Percentiles rank a stretch among this genome's conserved stretches.
Evolutionary conservation across 2,329 filamentous ascomycete genomes (phyloP).

Genomic region (Phialophora expanda): DNA sequence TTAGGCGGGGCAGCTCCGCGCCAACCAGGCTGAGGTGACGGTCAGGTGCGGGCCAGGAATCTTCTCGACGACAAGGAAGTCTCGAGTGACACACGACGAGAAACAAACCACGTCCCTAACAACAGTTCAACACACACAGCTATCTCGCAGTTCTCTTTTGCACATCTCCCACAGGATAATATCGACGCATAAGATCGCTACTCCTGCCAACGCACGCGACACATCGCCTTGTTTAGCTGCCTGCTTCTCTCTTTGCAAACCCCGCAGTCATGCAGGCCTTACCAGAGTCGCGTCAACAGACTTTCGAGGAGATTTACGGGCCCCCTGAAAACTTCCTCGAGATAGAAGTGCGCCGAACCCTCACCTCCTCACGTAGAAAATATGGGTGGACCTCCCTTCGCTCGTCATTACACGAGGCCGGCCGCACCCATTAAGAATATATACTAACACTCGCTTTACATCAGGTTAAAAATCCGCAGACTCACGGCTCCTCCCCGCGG

Average conservation of each 20-base stretch:
- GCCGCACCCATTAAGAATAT: background rate
- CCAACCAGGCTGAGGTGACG: background rate
- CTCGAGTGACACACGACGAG: background rate
- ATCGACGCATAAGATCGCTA: background rate
- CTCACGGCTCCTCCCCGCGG: constrained; percentile 83
- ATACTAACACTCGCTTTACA: background rate
- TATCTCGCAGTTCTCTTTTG: background rate
- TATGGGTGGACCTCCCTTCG: background rate
- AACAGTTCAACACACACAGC: background rate
- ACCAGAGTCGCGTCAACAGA: constrained; percentile 79
- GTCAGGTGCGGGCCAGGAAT: constrained; percentile 7
- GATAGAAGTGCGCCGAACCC: constrained; percentile 66
- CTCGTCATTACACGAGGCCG: background rate
- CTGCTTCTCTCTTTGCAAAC: constrained; percentile 11
- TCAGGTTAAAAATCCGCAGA: constrained; percentile 89
- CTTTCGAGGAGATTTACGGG: constrained; percentile 98
- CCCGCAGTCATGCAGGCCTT: constrained; percentile 67
- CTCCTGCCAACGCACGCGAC: constrained; percentile 23
- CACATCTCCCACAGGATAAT: background rate
- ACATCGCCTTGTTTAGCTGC: constrained; percentile 17
- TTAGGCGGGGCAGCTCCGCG: background rate
- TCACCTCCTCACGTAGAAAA: background rate
- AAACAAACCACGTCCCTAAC: background rate
- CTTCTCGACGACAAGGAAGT: background rate
- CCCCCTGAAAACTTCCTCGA: constrained; percentile 98